These are phyloP conservation scores for Sophora flavescens DNA, from an alignment of 306 rosid genomes.

Conservation along the genomic window DNA sequence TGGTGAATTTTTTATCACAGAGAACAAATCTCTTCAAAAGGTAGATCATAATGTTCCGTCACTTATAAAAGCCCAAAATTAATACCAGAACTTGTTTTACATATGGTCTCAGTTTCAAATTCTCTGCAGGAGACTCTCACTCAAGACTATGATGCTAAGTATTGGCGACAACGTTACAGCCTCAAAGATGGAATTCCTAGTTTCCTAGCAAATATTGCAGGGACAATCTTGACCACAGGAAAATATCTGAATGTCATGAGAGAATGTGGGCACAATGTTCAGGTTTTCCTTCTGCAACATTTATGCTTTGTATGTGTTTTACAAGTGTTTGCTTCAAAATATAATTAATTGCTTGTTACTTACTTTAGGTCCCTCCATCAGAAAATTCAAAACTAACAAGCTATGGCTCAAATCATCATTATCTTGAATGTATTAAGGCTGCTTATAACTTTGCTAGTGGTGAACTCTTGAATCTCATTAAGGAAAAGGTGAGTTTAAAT, in stretches of 20 bases:
- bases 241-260: slow-evolving; percentile 98
- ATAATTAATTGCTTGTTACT: slow-evolving; percentile 43
- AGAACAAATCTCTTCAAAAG: slow-evolving; percentile 91
- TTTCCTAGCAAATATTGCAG: slow-evolving; percentile 81
- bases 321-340: slow-evolving; percentile 22
- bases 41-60: slow-evolving; percentile 51
- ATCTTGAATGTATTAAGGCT: slow-evolving; percentile 93
- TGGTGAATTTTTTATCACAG: slow-evolving; percentile 92
- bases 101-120: slow-evolving; percentile 44
- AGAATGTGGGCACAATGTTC: slow-evolving; percentile 97
- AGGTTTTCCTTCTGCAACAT: slow-evolving; percentile 61
- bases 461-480: slow-evolving; percentile 91
- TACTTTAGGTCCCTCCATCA: slow-evolving; percentile 79
- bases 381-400: slow-evolving; percentile 85
- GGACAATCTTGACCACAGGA: slow-evolving; percentile 96
- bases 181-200: slow-evolving; percentile 99
- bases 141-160: slow-evolving; percentile 91
- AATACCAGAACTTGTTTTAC: slow-evolving; percentile 39
- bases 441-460: slow-evolving; percentile 93
- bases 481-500: slow-evolving; percentile 76
- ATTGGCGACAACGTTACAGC: slow-evolving; percentile 93
- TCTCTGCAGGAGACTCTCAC: slow-evolving; percentile 87
- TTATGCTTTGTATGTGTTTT: slow-evolving; percentile 29
- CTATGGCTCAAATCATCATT: slow-evolving; percentile 90
- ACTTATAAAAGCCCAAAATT: slow-evolving; percentile 31